Evolutionary conservation across 129 eudicot species (phyloP).

Genomic region (Centella asiatica): DNA sequence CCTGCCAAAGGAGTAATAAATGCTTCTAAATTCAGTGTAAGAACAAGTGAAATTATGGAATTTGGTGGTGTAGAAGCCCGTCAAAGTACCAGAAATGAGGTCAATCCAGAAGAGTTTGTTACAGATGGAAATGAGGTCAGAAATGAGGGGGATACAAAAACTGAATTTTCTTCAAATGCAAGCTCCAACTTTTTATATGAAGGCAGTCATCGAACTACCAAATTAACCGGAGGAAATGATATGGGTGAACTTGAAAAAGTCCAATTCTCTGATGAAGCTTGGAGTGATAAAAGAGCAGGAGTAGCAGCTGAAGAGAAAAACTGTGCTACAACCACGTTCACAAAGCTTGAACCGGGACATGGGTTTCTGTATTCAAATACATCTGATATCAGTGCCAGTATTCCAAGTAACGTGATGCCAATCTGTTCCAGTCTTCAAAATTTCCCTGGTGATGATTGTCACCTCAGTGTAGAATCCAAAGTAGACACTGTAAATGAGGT

Average conservation of each 20-base stretch:
- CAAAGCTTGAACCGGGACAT: slow-evolving; percentile 10
- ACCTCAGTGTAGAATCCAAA: slow-evolving; percentile 9
- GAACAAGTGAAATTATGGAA: neutral
- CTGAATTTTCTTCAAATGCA: neutral
- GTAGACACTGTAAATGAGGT: slow-evolving; percentile 2
- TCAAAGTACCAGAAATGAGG: neutral
- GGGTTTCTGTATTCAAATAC: neutral
- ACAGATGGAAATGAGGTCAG: neutral
- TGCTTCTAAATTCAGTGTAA: slow-evolving; percentile 6
- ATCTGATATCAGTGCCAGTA: slow-evolving; percentile 2
- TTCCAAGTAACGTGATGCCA: neutral
- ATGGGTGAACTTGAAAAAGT: slow-evolving; percentile 4
- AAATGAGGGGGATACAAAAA: neutral
- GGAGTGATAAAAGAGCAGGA: slow-evolving; percentile 14
- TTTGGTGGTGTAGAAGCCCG: neutral
- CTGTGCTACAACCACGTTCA: neutral
- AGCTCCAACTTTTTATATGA: neutral
- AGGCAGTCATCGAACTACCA: slow-evolving; percentile 12
- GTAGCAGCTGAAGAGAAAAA: slow-evolving; percentile 3
- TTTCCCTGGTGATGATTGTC: slow-evolving; percentile 9
- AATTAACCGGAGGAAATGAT: slow-evolving; percentile 4
- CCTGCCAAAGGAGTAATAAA: slow-evolving; percentile 1
- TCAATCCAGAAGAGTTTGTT: neutral
- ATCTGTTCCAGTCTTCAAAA: slow-evolving; percentile 5
- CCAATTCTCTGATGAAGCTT: slow-evolving; percentile 11